Percentiles rank a stretch among this genome's conserved stretches.
Conservation (phyloP, 2,329 filamentous ascomycete genomes). For the Rasamsonia emersonii region DNA sequence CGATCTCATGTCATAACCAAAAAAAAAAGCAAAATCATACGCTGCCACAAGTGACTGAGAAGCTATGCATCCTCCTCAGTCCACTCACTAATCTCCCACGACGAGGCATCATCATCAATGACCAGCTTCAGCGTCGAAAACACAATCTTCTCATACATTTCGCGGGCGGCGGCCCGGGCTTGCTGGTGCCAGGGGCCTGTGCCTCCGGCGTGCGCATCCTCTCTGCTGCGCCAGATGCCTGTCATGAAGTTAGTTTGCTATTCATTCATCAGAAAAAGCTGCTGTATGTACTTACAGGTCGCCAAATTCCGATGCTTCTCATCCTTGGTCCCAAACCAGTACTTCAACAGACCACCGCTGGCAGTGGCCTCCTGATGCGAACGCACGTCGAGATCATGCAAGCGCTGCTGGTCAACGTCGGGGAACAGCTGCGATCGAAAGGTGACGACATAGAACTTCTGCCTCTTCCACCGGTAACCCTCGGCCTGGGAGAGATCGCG, state of each 20-base stretch:
- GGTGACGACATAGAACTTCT: conserved; percentile 72
- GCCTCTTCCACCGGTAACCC: conserved; percentile 49
- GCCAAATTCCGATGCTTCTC: conserved; percentile 66
- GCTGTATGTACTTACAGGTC: conserved; percentile 50
- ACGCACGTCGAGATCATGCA: conserved; percentile 66
- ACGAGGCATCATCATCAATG: conserved; percentile 55
- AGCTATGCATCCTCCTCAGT: conserved; percentile 18
- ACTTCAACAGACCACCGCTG: conserved; percentile 79
- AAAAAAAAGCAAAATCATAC: too few relatives aligned
- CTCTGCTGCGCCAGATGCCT: conserved; percentile 57
- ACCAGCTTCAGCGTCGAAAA: conserved; percentile 56
- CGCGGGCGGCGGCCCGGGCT: conserved; percentile 41
- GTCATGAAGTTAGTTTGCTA: conserved; percentile 33
- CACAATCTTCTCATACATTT: conserved; percentile 55
- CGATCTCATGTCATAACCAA: too few relatives aligned
- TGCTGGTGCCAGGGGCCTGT: conserved; percentile 48
- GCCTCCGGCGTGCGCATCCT: conserved; percentile 54
- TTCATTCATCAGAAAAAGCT: not conserved
- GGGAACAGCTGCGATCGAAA: conserved; percentile 68
- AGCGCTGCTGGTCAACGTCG: conserved; percentile 56
- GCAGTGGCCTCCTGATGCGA: conserved; percentile 72
- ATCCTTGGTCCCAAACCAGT: conserved; percentile 80
- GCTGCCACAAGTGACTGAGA: too few relatives aligned
- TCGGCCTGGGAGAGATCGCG: conserved; percentile 42
- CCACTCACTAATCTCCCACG: conserved; percentile 59